Percentiles rank a stretch among this genome's conserved stretches.
Conservation (phyloP, 768 basidiomycete genomes). For the Hygrocybe punicea region DNA sequence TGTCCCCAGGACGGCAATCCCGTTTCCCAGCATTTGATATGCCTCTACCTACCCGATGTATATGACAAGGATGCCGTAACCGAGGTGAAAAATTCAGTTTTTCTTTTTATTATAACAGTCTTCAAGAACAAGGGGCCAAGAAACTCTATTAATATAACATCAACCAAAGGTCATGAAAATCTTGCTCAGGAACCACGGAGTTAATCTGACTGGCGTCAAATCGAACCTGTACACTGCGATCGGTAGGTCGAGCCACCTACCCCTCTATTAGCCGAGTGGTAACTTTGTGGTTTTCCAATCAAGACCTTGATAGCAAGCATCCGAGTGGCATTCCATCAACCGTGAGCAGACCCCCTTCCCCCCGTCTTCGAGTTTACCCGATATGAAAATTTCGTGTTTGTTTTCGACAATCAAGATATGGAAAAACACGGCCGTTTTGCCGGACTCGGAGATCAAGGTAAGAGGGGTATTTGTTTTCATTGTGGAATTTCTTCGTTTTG, state of each 20-base stretch:
- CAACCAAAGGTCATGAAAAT: slow-evolving; percentile 60
- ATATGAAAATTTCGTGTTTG: background rate
- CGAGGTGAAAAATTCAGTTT: slow-evolving; percentile 37
- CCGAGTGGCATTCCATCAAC: slow-evolving; percentile 69
- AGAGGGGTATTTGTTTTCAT: background rate
- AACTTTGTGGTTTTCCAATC: background rate
- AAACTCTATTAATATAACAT: too few species aligned
- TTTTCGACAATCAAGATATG: slow-evolving; percentile 46
- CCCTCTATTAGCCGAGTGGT: background rate
- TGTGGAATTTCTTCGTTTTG: background rate
- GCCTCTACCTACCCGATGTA: slow-evolving; percentile 68
- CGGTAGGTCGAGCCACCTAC: slow-evolving; percentile 38
- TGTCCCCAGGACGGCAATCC: slow-evolving; percentile 46
- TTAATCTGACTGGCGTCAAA: slow-evolving; percentile 66
- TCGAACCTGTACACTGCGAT: slow-evolving; percentile 64
- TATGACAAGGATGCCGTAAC: slow-evolving; percentile 60
- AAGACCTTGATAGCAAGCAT: slow-evolving; percentile 75
- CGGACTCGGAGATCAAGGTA: slow-evolving; percentile 63
- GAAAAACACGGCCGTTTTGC: slow-evolving; percentile 59
- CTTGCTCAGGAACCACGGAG: slow-evolving; percentile 60
- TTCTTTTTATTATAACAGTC: background rate
- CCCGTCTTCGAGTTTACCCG: background rate
- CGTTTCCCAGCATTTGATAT: slow-evolving; percentile 62
- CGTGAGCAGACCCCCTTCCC: slow-evolving; percentile 39
- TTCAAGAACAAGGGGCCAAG: too few species aligned